Evolutionary conservation across 2,329 filamentous ascomycete species (phyloP).

Genomic region (Pseudocercospora cruenta): DNA sequence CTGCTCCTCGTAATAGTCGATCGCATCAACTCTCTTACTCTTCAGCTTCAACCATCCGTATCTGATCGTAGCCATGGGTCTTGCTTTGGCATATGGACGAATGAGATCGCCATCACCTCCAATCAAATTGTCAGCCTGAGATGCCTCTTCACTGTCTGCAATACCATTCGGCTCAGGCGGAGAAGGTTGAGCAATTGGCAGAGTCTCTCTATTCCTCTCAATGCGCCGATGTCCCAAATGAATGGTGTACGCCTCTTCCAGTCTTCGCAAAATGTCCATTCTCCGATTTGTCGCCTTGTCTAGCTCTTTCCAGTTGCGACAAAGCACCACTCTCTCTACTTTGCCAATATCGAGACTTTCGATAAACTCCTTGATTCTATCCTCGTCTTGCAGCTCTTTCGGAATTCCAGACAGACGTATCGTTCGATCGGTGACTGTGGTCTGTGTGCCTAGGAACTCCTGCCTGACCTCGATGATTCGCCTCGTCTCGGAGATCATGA

Average conservation of each 20-base stretch:
- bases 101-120: conserved; percentile 41
- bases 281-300: conserved; percentile 74
- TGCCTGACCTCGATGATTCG: conserved; percentile 85
- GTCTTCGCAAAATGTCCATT: conserved; percentile 65
- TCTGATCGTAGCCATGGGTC: conserved; percentile 74
- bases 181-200: conserved; percentile 55
- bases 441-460: conserved; percentile 88
- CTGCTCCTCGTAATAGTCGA: conserved; percentile 91
- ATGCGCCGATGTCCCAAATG: conserved; percentile 65
- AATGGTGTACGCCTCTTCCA: conserved; percentile 84
- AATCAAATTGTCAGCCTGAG: conserved; percentile 19
- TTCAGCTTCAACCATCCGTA: conserved; percentile 76
- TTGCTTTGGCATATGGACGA: conserved; percentile 49
- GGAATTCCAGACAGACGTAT: conserved; percentile 91
- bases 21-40: conserved; percentile 78
- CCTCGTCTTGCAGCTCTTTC: conserved; percentile 73
- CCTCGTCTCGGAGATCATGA: conserved; percentile 80
- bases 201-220: conserved; percentile 51
- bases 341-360: conserved; percentile 87
- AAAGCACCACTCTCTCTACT: conserved; percentile 85
- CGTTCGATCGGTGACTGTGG: conserved; percentile 93
- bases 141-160: conserved; percentile 37
- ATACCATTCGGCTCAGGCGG: conserved; percentile 39
- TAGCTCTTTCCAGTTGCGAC: conserved; percentile 81
- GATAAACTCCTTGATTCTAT: conserved; percentile 81